Conservation (phyloP, 2,329 filamentous ascomycete species). For the Diplodia corticola region DNA sequence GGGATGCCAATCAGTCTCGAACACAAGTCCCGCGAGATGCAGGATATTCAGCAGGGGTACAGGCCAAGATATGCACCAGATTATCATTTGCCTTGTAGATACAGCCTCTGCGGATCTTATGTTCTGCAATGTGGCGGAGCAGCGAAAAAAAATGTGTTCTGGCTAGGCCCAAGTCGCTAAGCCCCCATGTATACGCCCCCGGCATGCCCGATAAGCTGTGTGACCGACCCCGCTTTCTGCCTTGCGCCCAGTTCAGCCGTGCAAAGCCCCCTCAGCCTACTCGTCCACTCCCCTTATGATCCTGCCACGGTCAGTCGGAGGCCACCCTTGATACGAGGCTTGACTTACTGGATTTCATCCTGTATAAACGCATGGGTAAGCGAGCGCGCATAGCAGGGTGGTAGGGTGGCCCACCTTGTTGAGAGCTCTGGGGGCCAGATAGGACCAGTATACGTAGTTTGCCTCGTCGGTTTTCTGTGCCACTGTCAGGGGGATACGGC, state of each 20-base stretch:
- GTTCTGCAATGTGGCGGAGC: neutral
- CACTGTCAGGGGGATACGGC: neutral
- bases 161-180: neutral
- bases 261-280: neutral
- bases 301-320: neutral
- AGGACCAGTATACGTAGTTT: slow-evolving; percentile 14
- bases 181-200: neutral
- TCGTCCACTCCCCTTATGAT: slow-evolving; percentile 6
- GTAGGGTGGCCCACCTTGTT: neutral
- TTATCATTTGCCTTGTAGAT: neutral
- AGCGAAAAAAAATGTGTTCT: too few relatives aligned
- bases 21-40: neutral
- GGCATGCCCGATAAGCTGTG: neutral
- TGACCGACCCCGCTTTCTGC: slow-evolving; percentile 7
- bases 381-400: neutral
- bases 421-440: neutral
- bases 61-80: neutral
- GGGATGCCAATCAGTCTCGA: too few relatives aligned
- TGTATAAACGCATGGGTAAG: neutral
- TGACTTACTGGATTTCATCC: slow-evolving; percentile 14
- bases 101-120: neutral
- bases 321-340: neutral
- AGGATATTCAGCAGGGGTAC: neutral
- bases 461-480: slow-evolving; percentile 1
- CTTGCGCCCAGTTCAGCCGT: neutral